Evolutionary conservation across 352 stramenopile genomes (phyloP), one percentile per base, ranked within the genome.

Genomic region (Globisporangium heterothallicum): DNA sequence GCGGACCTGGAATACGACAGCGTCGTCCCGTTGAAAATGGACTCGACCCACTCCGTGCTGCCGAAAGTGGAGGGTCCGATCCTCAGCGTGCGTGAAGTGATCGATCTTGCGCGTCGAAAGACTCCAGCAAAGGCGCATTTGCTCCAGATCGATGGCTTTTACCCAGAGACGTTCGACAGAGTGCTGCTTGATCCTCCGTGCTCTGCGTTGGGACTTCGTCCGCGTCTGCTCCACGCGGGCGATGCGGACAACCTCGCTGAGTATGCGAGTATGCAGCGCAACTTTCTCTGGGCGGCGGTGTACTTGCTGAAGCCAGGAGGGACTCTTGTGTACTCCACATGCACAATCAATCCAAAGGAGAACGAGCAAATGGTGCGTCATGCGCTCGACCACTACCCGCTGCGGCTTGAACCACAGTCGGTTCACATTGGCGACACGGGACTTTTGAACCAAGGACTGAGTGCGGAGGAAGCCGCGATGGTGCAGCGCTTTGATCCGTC

Each of bases 281-380:
- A 94, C 47, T 92, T 96, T 42, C 54, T 96, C 18, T 86, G 80
- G 64, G 84, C 89, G 10, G 93, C 93, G 1, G 69, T 94, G 1
- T 79, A 77, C 34, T 46, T 98, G 50, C 74, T 98, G 6, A 97
- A 97, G 58, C 67, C 70, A 38, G 90, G 91, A 32, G 95, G 93
- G 3, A 88, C 70, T 29, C 80, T 98, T 49, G 92, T 97, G 29
- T 98, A 98, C 64, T 97, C 84, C 26, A 98, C 94, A 14, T 98
- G 94, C 52, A 98, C 93, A 0, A 95, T 98, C 47, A 95, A 97
- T 59, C 73, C 84, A 2, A 67, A 72, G 30, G 93, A 98, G 61
- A 98, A 98, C 56, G 92, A 98, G 61, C 65, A 82, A 42, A 97
- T 97, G 75, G 90, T 98, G 25, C 63, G 63, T 2, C 84, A 96